Percentiles rank a stretch among this genome's conserved stretches.
Evolutionary conservation across 768 basidiomycete species (phyloP).

Genomic region (Lactarius tabidus): DNA sequence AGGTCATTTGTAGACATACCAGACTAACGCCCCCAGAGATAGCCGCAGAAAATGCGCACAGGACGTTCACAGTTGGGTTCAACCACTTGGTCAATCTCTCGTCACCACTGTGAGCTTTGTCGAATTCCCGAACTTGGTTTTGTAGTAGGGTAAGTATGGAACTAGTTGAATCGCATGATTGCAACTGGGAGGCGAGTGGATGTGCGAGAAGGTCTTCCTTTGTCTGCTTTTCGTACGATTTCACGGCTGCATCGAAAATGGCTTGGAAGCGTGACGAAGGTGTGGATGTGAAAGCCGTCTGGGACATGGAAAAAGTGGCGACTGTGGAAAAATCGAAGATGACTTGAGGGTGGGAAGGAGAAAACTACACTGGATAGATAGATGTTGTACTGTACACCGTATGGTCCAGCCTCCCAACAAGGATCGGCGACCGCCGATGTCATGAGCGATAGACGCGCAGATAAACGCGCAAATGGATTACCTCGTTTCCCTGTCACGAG

Average conservation of each 20-base stretch:
- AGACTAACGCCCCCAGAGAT: background rate
- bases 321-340: background rate
- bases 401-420: background rate
- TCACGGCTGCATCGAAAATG: background rate
- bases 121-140: background rate
- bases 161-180: background rate
- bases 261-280: background rate
- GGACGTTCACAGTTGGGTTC: background rate
- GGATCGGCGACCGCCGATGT: background rate
- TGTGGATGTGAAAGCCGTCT: background rate
- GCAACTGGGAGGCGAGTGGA: background rate
- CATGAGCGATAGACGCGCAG: background rate
- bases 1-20: background rate
- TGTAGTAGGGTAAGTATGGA: background rate
- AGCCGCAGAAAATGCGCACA: background rate
- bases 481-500: too few relatives aligned
- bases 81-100: background rate
- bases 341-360: background rate
- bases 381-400: background rate
- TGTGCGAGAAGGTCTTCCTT: background rate
- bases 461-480: background rate
- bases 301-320: background rate
- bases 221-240: background rate
- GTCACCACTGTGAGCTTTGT: background rate
- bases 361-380: background rate